Evolutionary conservation across 169 alveolate genomes (phyloP), one percentile per base, ranked within the genome.

Genomic region (Plasmodium chabaudi): DNA sequence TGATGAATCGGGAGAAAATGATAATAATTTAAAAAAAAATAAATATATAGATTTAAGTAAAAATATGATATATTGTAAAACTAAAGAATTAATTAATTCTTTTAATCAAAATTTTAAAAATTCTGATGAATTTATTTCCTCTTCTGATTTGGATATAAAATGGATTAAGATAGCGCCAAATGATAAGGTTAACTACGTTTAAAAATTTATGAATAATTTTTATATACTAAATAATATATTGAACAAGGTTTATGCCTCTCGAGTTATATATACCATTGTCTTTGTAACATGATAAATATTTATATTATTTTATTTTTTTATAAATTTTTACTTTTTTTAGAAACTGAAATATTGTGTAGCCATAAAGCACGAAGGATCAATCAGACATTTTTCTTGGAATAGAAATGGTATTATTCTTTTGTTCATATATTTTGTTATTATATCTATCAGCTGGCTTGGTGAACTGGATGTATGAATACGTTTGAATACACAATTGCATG

Each of bases 261-360:
- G 7, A 3, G 5, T 34, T 34, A 34, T 34, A 34, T 34, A 34
- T 5, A 34, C 0, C 7, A 34, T 34, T 34, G 0, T 3, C 0
- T 34, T 34, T 34, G 42, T 34, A 34, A 34, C 42, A 34, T 34
- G 0, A 3, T 34, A 17, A 7, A 2, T 15, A 13, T 63, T 15
- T 46, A 27, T 69, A 27, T 0, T 1, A 13, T 65, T 39, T 27
- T 73, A 27, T n/a, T 25, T 21, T 13, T 64, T 79, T 65, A 64
- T 64, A 42, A 64, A 27, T n/a, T 25, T 34, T 42, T 1, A 9
- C 65, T 42, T 23, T 23, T 69, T 59, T 57, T 59, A 79, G 89
- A 64, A 67, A 60, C 53, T 79, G 68, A 79, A 79, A 60, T 79
- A 65, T 27, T 79, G 89, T 60, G 89, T 67, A 23, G 89, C 84